Evolutionary conservation across 1,139 yeast genomes (phyloP).

Genomic region (Taphrina deformans): DNA sequence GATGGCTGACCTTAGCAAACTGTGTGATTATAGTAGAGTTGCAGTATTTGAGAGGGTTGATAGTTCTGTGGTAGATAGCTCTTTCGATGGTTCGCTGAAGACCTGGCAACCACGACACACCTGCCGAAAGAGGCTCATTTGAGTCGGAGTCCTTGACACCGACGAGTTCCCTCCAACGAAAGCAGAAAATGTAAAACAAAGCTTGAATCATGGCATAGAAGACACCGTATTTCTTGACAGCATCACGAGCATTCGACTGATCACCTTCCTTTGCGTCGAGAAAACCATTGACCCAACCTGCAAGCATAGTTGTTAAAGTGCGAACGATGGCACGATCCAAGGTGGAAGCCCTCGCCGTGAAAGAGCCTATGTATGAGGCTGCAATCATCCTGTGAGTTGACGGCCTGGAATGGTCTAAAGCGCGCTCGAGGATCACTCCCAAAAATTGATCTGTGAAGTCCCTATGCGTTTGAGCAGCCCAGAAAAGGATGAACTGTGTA

Average conservation of each 20-base stretch:
- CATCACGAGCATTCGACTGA: conserved; percentile 51
- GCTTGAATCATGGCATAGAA: conserved; percentile 95
- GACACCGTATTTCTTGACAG: conserved; percentile 64
- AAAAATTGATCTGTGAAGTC: conserved; percentile 83
- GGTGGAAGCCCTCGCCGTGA: conserved; percentile 80
- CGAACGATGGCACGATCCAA: conserved; percentile 70
- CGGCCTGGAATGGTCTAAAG: conserved; percentile 66
- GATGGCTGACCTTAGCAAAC: conserved; percentile 90
- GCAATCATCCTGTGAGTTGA: conserved; percentile 80
- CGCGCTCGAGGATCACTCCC: conserved; percentile 77
- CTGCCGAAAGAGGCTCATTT: conserved; percentile 42
- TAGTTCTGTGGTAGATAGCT: conserved; percentile 70
- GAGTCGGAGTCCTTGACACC: conserved; percentile 43
- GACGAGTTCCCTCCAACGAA: conserved; percentile 67
- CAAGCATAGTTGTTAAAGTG: conserved; percentile 73
- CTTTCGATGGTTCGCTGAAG: conserved; percentile 79
- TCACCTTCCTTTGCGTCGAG: conserved; percentile 81
- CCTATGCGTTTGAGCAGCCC: conserved; percentile 75
- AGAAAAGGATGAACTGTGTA: conserved; percentile 80
- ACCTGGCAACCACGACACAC: conserved; percentile 71
- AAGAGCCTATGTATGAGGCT: conserved; percentile 87
- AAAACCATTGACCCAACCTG: conserved; percentile 80
- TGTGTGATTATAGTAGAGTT: conserved; percentile 90
- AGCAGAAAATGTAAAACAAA: conserved; percentile 84
- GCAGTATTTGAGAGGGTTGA: conserved; percentile 90